Evolutionary conservation across 1,139 yeast species (phyloP).

Genomic region (Casaregolazyma lundiana): DNA sequence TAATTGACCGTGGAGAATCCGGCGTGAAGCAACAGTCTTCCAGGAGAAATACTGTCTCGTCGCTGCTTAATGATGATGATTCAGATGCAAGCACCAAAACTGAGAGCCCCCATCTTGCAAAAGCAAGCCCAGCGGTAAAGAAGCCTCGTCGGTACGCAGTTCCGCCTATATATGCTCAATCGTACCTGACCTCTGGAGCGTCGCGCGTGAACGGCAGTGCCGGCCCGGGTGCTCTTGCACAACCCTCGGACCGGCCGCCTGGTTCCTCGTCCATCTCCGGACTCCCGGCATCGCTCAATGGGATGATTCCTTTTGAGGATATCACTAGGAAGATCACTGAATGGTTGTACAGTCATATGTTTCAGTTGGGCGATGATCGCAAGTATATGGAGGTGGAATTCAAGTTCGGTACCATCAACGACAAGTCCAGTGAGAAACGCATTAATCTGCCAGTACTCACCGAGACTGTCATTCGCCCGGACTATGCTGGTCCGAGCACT

Average conservation of each 20-base stretch:
- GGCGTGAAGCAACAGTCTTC: constrained; percentile 12
- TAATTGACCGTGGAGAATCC: constrained; percentile 18
- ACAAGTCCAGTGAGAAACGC: constrained; percentile 59
- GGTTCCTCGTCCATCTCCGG: constrained; percentile 17
- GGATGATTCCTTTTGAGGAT: constrained; percentile 76
- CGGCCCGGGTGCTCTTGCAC: neutral
- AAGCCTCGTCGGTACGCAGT: constrained; percentile 8
- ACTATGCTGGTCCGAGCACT: constrained; percentile 50
- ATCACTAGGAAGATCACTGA: constrained; percentile 76
- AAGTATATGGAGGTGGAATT: constrained; percentile 72
- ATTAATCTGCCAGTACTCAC: constrained; percentile 68
- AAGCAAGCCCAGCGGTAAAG: neutral
- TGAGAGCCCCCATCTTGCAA: neutral
- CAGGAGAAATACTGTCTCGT: constrained; percentile 28
- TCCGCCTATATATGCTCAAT: constrained; percentile 11
- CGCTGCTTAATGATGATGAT: constrained; percentile 27
- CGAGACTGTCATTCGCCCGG: constrained; percentile 61
- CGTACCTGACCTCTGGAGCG: neutral
- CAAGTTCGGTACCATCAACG: constrained; percentile 74
- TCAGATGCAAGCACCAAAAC: constrained; percentile 7
- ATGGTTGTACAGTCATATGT: constrained; percentile 82
- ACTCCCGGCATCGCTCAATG: constrained; percentile 51
- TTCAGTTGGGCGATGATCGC: constrained; percentile 57
- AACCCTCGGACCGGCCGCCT: constrained; percentile 1
- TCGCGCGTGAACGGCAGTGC: neutral